Base-by-base conservation (phyloP, 495 filamentous ascomycete genomes). In the Aspergillus sclerotioniger region DNA sequence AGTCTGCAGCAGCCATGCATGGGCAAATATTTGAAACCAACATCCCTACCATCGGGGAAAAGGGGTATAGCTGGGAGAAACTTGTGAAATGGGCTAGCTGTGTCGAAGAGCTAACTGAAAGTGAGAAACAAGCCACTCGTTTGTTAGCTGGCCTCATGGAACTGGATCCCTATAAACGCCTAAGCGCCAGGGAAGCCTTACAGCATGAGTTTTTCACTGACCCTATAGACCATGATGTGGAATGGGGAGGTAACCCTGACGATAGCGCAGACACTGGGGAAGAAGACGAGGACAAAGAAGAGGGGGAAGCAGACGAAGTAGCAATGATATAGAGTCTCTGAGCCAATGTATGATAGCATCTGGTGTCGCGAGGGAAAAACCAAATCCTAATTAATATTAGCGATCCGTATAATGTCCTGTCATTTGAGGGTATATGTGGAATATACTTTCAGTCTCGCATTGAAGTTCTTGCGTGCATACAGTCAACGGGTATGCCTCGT, bases 81-180 rank as follows among this genome's bases (percentile, higher is more conserved):
- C 90, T 98, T 58, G 84, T 98, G 54, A 80, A 96, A 53, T 98
- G 94, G 94, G 91, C 91, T 41, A 91, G 76, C 56, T 80, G 77
- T 41, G 73, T 78, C 13, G 74, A 78, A 53, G 74, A 77, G 33
- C 56, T 80, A 58, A 80, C 75, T 3, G 75, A 76, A 54, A 77
- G 74, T 48, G 77, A 80, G 59, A 71, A 72, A 54, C 77, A 80
- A 66, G 77, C 74, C 25, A 77, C 73, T 12, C 72, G 71, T 33
- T 80, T 97, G 0, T 77, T 97, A 5, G 72, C 84, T 5, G 85
- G 85, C 3, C 78, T 89, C 43, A 77, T 91, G 54, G 78, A 81
- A 50, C 62, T 86, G 12, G 79, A 88, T 53, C 82, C 85, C 28
- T 65, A 69, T 6, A 71, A 74, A 54, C 76, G 88, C 20, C 72